These are phyloP conservation scores for Lineolata rhizophorae DNA, from an alignment of 495 filamentous ascomycete species.

Conservation along the genomic window DNA sequence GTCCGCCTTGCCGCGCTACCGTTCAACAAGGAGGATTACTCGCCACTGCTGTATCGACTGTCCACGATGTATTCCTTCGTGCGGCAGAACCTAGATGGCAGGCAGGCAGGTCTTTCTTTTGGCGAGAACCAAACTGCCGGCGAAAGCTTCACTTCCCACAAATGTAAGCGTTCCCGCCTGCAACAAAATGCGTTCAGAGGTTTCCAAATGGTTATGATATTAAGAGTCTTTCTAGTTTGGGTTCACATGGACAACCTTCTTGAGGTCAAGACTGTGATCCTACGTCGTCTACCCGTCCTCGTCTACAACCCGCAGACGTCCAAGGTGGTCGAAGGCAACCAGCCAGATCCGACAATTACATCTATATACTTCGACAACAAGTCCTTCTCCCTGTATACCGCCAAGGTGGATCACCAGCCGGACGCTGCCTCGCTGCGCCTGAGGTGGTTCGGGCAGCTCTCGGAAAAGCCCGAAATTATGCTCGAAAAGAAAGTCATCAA, in stretches of 20 bases:
- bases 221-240: slow-evolving; percentile 62
- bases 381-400: slow-evolving; percentile 62
- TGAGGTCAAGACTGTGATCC: slow-evolving; percentile 85
- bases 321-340: slow-evolving; percentile 50
- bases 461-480: slow-evolving; percentile 50
- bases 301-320: slow-evolving; percentile 76
- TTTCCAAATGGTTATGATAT: background rate
- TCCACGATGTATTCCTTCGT: slow-evolving; percentile 93
- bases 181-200: no score
- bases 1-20: slow-evolving; percentile 67
- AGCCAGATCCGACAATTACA: slow-evolving; percentile 75
- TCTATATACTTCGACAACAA: slow-evolving; percentile 89
- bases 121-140: slow-evolving; percentile 22
- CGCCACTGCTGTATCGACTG: slow-evolving; percentile 68
- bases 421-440: slow-evolving; percentile 68
- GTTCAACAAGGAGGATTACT: slow-evolving; percentile 91
- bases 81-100: slow-evolving; percentile 49
- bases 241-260: slow-evolving; percentile 84
- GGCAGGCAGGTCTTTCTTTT: slow-evolving; percentile 7
- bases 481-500: slow-evolving; percentile 76
- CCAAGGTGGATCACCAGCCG: slow-evolving; percentile 56
- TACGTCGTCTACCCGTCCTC: slow-evolving; percentile 71
- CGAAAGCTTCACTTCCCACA: slow-evolving; percentile 70
- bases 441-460: slow-evolving; percentile 79
- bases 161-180: slow-evolving; percentile 32